Evolutionary conservation across 2,329 filamentous ascomycete genomes (phyloP), one percentile per base, ranked within the genome.

Genomic region (Monosporascus sp.): DNA sequence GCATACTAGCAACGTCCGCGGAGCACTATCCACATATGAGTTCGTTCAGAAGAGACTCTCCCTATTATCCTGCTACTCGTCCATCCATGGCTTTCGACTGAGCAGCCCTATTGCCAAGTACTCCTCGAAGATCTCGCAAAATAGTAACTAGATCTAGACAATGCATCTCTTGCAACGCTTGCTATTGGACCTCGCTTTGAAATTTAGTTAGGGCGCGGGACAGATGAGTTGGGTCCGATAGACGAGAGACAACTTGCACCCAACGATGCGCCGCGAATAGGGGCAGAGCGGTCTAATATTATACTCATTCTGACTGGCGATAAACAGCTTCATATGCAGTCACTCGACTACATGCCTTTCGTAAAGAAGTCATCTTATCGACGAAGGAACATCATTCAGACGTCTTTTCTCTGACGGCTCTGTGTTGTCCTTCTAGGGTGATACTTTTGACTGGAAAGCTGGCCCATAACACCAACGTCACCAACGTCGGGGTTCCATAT

Each of bases 391-490:
- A 0, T 75, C 74, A 1, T 89, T 81, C 56, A 69, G 71, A 46
- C 80, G 79, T 39, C 85, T 89, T 60, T 89, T 82, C 53, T 85
- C 83, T 58, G 0, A 81, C 83, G 0, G 75, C 86, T 0, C 66
- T 87, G 1, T 89, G 86, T 65, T 89, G 86, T 58, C 86, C 86
- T 0, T 83, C 84, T 0, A 74, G 86, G 2, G 85, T 86, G 2
- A 81, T 78, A 15, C 66, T 89, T 89, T 82, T 78, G 77, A 88
- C 85, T 0, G 85, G 86, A 0, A 81, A 80, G 61, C 77, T 81
- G 6, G 82, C 85, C 0, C 86, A 89, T 59, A 88, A 88, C 57
- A 88, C 84, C 0, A 89, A 89, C 58, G 83, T 89, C 1, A 89
- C 86, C 0, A 72, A 78, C 47, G 73, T 81, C 0, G 58, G 48